A percentile compares a stretch with the other conserved stretches of the same genome.
These are phyloP conservation scores for Beauveria brongniartii DNA, from an alignment of 2,329 filamentous ascomycete genomes.

Conservation along the genomic window DNA sequence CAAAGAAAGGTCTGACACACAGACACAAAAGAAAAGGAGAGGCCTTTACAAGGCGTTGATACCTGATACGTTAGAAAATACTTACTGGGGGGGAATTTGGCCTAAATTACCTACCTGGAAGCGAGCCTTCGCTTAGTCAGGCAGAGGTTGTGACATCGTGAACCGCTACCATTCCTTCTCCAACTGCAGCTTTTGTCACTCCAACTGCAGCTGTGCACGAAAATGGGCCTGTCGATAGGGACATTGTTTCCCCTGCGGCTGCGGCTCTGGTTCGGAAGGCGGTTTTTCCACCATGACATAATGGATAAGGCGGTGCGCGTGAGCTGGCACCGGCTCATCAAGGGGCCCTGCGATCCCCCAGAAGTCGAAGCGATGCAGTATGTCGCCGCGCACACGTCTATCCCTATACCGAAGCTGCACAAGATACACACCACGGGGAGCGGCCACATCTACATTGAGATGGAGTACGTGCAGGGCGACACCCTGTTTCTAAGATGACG, in stretches of 20 bases:
- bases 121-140: no score
- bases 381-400: conserved; percentile 19
- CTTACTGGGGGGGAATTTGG: no score
- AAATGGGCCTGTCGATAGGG: conserved; percentile 21
- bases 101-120: no score
- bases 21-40: no score
- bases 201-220: neutral
- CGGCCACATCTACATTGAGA: conserved; percentile 19
- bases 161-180: no score
- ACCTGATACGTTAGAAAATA: no score
- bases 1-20: no score
- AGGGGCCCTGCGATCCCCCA: conserved; percentile 21
- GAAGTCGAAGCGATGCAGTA: conserved; percentile 25
- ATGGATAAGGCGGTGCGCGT: conserved; percentile 13
- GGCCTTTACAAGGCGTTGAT: no score
- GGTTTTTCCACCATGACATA: conserved; percentile 14
- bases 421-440: conserved; percentile 16
- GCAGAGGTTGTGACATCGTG: no score
- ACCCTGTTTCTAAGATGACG: conserved; percentile 18
- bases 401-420: conserved; percentile 22
- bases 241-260: conserved; percentile 17
- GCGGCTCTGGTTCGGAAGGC: conserved; percentile 21
- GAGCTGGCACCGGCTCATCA: conserved; percentile 23
- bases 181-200: no score
- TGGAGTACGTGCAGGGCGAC: conserved; percentile 18